Base-by-base conservation (phyloP, 2,329 filamentous ascomycete species). In the Parastagonospora avenae region DNA sequence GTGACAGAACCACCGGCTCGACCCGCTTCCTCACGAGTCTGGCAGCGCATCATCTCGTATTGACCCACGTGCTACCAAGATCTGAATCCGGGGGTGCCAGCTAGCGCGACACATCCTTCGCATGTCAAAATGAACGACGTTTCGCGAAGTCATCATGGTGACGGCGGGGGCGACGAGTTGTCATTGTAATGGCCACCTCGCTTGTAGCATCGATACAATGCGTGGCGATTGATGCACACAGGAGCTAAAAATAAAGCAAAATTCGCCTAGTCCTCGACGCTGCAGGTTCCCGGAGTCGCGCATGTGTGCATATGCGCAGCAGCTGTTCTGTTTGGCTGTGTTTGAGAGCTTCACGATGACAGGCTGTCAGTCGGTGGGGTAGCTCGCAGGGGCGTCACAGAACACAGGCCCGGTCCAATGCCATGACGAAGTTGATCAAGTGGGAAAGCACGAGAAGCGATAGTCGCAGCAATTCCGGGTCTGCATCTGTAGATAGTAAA, bases 31-130 rank as follows among this genome's bases (percentile, higher is more conserved):
- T 57, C 60, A 54, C 51, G 37, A 42, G 12, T n/a, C 27, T n/a
- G 16, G 32, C 38, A 47, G 59, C 56, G 49, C 56, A 61, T 66
- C 58, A 62, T 39, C 59, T 66, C 64, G 62, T 67, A 65, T 64
- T 52, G 64, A 52, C 57, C 60, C 66, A 64, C 63, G 57, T 52
- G 59, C 55, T 44, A 39, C 15, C 48, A 48, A 43, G 56, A 62
- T 63, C 50, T 49, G 60, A 61, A 53, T 60, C 62, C 55, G 59
- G 66, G 66, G 63, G 60, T 56, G 48, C 31, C 37, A 29, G 24
- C 47, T 68, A 68, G 64, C 50, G 57, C 54, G 40, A 29, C 40
- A 42, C 46, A 51, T 50, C 31, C 39, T 48, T 32, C 30, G 30
- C 37, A 54, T 37, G 30, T 46, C 40, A 50, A 50, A 46, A 40